Conservation (phyloP, 805 yeast genomes). For the Lipomyces lipofer region DNA sequence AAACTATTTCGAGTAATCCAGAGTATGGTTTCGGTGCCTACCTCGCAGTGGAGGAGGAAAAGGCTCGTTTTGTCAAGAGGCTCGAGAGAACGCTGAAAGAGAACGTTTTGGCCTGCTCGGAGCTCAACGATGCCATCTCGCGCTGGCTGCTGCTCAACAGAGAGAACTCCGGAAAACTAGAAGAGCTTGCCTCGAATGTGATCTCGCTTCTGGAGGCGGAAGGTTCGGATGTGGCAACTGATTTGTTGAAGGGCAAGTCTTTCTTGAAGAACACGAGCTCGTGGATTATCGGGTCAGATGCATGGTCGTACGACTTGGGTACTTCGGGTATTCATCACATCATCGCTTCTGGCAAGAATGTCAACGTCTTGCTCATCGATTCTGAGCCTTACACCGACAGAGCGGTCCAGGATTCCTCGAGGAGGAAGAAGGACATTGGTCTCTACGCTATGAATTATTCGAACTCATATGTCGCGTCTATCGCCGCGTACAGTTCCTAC, state of each 20-base stretch:
- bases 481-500: conserved; percentile 89
- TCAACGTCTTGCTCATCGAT: conserved; percentile 85
- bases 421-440: conserved; percentile 87
- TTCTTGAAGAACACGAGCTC: conserved; percentile 52
- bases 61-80: conserved; percentile 46
- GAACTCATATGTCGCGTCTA: conserved; percentile 86
- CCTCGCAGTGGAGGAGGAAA: conserved; percentile 57
- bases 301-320: conserved; percentile 94
- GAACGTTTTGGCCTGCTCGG: conserved; percentile 45
- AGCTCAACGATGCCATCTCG: conserved; percentile 58
- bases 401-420: conserved; percentile 34
- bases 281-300: conserved; percentile 92
- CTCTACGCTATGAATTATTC: conserved; percentile 93
- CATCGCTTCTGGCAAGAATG: conserved; percentile 68
- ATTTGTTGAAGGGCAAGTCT: conserved; percentile 50
- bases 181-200: conserved; percentile 41
- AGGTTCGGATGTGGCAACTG: conserved; percentile 44
- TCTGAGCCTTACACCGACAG: conserved; percentile 65
- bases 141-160: conserved; percentile 61
- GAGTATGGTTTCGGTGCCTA: conserved; percentile 86
- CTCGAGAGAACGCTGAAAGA: conserved; percentile 46
- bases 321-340: conserved; percentile 87
- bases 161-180: conserved; percentile 16
- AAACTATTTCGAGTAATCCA: conserved; percentile 52
- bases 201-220: conserved; percentile 41